phyloP scores from a whole-genome alignment of 2,329 filamentous ascomycete species.

The Colletotrichum sp. region DNA sequence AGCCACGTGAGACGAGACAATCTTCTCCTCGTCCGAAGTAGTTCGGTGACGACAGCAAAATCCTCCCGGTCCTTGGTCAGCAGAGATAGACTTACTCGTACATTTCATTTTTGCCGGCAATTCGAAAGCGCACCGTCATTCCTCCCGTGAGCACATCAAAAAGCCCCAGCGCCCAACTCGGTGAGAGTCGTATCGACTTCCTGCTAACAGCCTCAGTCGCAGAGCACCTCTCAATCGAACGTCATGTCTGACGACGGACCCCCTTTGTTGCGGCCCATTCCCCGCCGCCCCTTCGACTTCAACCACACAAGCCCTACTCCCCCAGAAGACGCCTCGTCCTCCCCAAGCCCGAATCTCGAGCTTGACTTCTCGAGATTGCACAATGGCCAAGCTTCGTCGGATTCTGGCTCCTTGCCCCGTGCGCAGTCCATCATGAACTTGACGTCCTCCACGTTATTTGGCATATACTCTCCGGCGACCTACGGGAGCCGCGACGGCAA shows the following conservation, averaged over 20 bases:
- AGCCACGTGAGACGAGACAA: constrained; percentile 13
- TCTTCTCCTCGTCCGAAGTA: constrained; percentile 12
- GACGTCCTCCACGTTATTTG: constrained; percentile 86
- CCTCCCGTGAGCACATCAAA: background rate
- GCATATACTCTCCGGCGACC: constrained; percentile 81
- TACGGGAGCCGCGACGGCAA: constrained; percentile 50
- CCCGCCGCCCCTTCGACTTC: constrained; percentile 73
- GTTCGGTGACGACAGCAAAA: background rate
- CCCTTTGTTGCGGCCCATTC: constrained; percentile 70
- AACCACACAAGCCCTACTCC: constrained; percentile 53
- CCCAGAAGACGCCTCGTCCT: constrained; percentile 38
- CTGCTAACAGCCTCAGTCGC: background rate
- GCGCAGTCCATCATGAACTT: constrained; percentile 85
- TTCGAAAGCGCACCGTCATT: background rate
- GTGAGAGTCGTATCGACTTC: background rate
- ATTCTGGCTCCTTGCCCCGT: constrained; percentile 59
- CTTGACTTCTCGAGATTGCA: constrained; percentile 31
- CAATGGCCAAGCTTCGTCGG: constrained; percentile 30
- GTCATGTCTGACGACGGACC: constrained; percentile 51
- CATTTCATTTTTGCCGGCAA: background rate
- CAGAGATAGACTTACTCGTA: background rate
- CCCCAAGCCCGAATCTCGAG: constrained; percentile 50
- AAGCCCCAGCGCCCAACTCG: background rate
- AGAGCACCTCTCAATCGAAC: background rate
- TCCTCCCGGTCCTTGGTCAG: background rate